Conservation (phyloP, 2,329 filamentous ascomycete genomes). For the Furcasterigmium sp. region DNA sequence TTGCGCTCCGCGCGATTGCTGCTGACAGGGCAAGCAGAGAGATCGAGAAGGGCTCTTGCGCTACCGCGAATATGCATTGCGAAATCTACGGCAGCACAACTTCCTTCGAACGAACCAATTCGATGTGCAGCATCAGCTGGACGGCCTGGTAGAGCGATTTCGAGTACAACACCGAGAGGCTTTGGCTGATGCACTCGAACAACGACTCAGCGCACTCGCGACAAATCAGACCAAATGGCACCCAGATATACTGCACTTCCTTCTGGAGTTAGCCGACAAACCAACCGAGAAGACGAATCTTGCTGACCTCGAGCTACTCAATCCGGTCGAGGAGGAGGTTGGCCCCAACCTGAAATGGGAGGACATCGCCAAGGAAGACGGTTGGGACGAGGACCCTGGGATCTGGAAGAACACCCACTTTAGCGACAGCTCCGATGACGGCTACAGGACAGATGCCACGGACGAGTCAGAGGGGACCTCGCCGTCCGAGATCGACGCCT, state of each 20-base stretch:
- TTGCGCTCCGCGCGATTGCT: neutral
- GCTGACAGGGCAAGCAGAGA: slow-evolving; percentile 13
- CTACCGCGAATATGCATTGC: slow-evolving; percentile 44
- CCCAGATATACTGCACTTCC: slow-evolving; percentile 72
- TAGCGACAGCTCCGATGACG: slow-evolving; percentile 61
- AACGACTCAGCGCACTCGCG: slow-evolving; percentile 54
- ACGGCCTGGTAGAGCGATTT: slow-evolving; percentile 82
- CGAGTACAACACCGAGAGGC: slow-evolving; percentile 73
- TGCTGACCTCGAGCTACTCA: slow-evolving; percentile 53
- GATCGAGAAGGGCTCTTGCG: slow-evolving; percentile 31
- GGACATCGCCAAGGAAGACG: slow-evolving; percentile 72
- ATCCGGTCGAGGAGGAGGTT: slow-evolving; percentile 34
- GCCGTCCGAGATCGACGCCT: slow-evolving; percentile 25
- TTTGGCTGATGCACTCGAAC: slow-evolving; percentile 65
- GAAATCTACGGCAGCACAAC: slow-evolving; percentile 46
- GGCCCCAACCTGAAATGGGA: slow-evolving; percentile 64
- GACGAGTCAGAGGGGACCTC: slow-evolving; percentile 29
- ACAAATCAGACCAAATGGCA: slow-evolving; percentile 55
- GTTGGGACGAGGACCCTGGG: slow-evolving; percentile 59
- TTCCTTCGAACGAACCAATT: slow-evolving; percentile 71
- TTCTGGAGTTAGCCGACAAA: slow-evolving; percentile 76
- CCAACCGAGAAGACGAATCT: slow-evolving; percentile 67
- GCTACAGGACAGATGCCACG: slow-evolving; percentile 25
- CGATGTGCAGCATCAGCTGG: slow-evolving; percentile 58
- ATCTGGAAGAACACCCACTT: slow-evolving; percentile 71